Conservation (phyloP, 169 alveolate species). For the Hepatocystis sp. region DNA sequence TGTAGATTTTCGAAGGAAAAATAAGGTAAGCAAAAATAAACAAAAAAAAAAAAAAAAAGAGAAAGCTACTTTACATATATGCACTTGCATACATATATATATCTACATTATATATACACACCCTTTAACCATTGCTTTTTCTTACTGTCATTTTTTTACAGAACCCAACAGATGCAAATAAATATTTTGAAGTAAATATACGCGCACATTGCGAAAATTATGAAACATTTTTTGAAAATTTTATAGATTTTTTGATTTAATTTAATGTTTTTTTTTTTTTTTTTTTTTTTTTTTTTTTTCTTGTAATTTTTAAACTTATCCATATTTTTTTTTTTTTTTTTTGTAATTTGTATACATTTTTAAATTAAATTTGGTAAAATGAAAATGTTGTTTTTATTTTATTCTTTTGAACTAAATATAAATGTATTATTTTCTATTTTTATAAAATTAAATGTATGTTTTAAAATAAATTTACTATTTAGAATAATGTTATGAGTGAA, state of each 20-base stretch:
- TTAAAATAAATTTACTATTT: no score
- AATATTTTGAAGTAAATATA: conserved; percentile 7
- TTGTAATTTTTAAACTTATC: background rate
- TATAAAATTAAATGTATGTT: no score
- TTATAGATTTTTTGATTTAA: conserved; percentile 34
- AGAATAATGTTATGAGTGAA: no score
- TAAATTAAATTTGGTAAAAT: background rate
- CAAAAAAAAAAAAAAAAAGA: background rate
- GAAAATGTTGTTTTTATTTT: background rate
- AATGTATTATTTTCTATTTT: no score
- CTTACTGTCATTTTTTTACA: background rate
- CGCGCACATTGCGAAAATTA: conserved; percentile 45
- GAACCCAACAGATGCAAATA: conserved; percentile 11
- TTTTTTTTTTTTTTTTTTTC: conserved; percentile 2
- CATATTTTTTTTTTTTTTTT: background rate
- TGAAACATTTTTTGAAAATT: conserved; percentile 34
- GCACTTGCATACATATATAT: background rate
- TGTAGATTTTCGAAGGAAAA: conserved; percentile 25
- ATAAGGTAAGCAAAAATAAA: conserved; percentile 25
- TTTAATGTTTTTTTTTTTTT: conserved; percentile 6
- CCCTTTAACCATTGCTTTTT: background rate
- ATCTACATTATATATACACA: conserved; percentile 1
- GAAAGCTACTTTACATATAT: background rate
- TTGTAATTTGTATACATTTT: background rate
- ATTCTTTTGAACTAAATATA: no score